phyloP scores from a whole-genome alignment of 1,139 yeast genomes.

The Suhomyces atakaporum region DNA sequence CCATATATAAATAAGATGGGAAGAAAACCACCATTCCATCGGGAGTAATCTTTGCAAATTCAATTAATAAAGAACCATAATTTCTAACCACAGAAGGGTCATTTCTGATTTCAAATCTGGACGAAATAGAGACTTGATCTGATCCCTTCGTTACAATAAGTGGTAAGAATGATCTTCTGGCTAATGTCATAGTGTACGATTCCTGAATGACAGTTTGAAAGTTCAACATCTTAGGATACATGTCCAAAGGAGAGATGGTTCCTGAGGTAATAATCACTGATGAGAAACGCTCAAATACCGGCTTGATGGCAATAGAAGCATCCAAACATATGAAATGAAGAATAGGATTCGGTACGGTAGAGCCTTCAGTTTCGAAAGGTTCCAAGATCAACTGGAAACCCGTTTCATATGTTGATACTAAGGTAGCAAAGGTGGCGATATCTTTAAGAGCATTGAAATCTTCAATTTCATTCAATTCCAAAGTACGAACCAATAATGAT shows the following conservation, averaged over 20 bases:
- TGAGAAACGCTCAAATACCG: slow-evolving; percentile 91
- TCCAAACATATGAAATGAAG: slow-evolving; percentile 91
- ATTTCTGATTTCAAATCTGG: slow-evolving; percentile 93
- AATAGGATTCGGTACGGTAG: slow-evolving; percentile 98
- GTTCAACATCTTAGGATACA: slow-evolving; percentile 97
- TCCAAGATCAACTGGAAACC: slow-evolving; percentile 92
- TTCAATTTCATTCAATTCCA: slow-evolving; percentile 85
- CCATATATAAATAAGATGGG: slow-evolving; percentile 97
- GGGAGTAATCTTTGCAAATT: slow-evolving; percentile 92
- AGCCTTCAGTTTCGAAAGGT: slow-evolving; percentile 95
- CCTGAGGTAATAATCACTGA: slow-evolving; percentile 96
- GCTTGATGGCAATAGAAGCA: slow-evolving; percentile 97
- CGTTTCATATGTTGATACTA: slow-evolving; percentile 89
- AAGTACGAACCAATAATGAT: slow-evolving; percentile 81
- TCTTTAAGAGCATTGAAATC: slow-evolving; percentile 92
- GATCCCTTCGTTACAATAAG: slow-evolving; percentile 96
- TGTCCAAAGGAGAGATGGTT: slow-evolving; percentile 95
- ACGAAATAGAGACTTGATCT: slow-evolving; percentile 94
- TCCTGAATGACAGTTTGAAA: slow-evolving; percentile 94
- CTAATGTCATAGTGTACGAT: slow-evolving; percentile 93
- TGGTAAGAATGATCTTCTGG: slow-evolving; percentile 90
- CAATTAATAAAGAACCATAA: slow-evolving; percentile 89
- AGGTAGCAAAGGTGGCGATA: slow-evolving; percentile 94
- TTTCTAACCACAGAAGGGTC: slow-evolving; percentile 98
- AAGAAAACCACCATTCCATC: slow-evolving; percentile 98